Evolutionary conservation across 2,329 filamentous ascomycete species (phyloP).

Genomic region (Aspergillus texensis): DNA sequence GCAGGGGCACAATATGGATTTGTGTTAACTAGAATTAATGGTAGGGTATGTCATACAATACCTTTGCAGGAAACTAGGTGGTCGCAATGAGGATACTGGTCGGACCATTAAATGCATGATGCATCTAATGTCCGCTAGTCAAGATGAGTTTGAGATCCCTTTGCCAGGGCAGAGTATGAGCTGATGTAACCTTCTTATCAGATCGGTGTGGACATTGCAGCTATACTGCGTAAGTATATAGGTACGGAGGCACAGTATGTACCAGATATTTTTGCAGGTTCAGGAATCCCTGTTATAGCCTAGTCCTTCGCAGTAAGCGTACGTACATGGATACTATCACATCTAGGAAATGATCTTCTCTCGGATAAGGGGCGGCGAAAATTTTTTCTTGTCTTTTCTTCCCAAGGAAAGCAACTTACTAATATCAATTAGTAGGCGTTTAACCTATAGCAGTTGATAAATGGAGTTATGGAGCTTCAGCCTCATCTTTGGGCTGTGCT

Average conservation of each 20-base stretch:
- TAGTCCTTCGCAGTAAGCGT: background rate
- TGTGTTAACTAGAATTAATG: background rate
- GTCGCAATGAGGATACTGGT: background rate
- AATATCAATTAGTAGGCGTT: background rate
- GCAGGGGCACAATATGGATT: background rate
- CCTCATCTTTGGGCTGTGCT: background rate
- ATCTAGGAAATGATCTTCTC: background rate
- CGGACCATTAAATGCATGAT: background rate
- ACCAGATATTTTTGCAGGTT: background rate
- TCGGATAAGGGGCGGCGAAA: background rate
- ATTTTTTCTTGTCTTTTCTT: background rate
- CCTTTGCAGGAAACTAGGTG: background rate
- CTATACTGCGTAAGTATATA: too few relatives aligned
- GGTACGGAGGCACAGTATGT: too few relatives aligned
- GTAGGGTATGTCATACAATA: background rate
- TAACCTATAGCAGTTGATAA: background rate
- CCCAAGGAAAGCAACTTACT: background rate
- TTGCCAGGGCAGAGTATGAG: background rate
- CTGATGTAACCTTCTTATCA: background rate
- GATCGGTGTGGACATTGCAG: background rate
- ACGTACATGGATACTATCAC: background rate
- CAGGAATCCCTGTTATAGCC: background rate
- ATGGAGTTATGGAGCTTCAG: background rate
- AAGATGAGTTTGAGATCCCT: background rate
- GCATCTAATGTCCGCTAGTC: background rate